These are phyloP conservation scores for Multifurca ochricompacta DNA, from an alignment of 768 basidiomycete species.

Conservation along the genomic window DNA sequence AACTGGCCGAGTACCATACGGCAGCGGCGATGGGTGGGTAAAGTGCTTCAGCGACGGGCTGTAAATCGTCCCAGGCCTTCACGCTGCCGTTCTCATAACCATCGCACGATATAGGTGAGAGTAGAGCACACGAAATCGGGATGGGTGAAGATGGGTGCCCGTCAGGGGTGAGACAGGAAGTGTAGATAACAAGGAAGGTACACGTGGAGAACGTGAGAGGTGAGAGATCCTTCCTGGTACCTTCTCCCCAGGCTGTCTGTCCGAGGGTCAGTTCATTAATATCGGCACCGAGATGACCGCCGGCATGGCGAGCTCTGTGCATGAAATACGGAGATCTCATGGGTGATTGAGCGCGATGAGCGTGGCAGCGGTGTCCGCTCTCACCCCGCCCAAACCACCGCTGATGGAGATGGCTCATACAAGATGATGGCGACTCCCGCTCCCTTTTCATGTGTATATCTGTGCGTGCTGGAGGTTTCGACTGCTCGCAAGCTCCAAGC, in stretches of 20 bases:
- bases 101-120: neutral
- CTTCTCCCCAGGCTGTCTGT: conserved; percentile 2
- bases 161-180: neutral
- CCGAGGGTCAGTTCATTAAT: neutral
- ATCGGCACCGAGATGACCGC: neutral
- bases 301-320: neutral
- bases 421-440: conserved; percentile 4
- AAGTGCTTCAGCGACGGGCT: neutral
- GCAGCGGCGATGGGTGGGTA: neutral
- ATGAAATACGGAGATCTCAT: neutral
- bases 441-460: too few relatives aligned
- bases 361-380: conserved; percentile 5
- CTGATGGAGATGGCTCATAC: conserved; percentile 6
- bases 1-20: neutral
- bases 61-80: neutral
- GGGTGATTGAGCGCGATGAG: conserved; percentile 1
- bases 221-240: neutral
- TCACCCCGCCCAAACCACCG: conserved; percentile 7
- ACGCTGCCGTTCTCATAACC: neutral
- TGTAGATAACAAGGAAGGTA: conserved; percentile 4
- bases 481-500: neutral
- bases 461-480: neutral
- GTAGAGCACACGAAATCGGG: neutral
- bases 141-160: neutral
- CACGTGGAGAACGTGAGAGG: neutral